These are phyloP conservation scores for Syzygium jambos DNA, from an alignment of 345 rosid genomes.

Conservation along the genomic window DNA sequence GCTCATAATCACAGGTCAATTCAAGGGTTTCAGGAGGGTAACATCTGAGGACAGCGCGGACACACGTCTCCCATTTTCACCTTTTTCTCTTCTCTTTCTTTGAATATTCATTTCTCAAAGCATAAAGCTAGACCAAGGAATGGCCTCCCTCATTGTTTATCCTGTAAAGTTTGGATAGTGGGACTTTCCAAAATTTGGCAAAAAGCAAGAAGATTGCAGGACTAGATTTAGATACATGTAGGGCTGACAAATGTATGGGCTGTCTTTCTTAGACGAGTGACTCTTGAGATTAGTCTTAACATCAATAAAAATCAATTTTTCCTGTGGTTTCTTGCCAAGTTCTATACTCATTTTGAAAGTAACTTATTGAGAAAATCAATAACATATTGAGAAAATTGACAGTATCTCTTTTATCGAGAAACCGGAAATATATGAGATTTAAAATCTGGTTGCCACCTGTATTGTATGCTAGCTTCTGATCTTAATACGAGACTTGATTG, in stretches of 20 bases:
- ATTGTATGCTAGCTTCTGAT: not conserved
- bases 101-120: not conserved
- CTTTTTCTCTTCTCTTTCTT: not conserved
- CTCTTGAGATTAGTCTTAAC: not conserved
- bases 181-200: not conserved
- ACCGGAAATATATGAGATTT: not conserved
- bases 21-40: not conserved
- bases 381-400: not conserved
- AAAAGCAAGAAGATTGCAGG: not conserved
- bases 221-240: not conserved
- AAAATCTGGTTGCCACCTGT: not conserved
- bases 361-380: not conserved
- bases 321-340: not conserved
- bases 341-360: not conserved
- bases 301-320: not conserved
- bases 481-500: not conserved
- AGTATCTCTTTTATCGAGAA: not conserved
- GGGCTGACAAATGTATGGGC: not conserved
- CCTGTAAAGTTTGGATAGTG: not conserved
- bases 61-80: not conserved
- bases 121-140: not conserved
- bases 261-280: not conserved
- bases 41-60: not conserved
- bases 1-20: not conserved
- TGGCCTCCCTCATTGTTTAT: not conserved